phyloP scores from a whole-genome alignment of 768 basidiomycete species.

The Suillus subaureus region DNA sequence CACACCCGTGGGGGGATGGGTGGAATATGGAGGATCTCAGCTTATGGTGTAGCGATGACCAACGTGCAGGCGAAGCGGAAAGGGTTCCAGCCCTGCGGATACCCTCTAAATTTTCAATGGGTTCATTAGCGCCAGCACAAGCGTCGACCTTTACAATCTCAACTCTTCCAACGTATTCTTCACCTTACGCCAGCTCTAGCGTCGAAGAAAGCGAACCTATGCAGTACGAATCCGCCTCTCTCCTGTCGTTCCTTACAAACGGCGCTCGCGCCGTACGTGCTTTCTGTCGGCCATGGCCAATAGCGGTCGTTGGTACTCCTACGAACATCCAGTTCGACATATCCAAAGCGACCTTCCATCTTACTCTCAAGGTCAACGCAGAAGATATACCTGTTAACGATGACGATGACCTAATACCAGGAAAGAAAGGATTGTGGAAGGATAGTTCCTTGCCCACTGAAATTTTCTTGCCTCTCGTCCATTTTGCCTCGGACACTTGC shows the following conservation, averaged over 20 bases:
- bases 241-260: constrained; percentile 71
- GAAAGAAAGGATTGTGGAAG: constrained; percentile 1
- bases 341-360: constrained; percentile 64
- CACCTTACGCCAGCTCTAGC: constrained; percentile 16
- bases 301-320: constrained; percentile 70
- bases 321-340: constrained; percentile 77
- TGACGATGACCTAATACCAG: not conserved
- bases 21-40: constrained; percentile 98
- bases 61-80: constrained; percentile 27
- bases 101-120: not conserved
- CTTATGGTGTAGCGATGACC: constrained; percentile 81
- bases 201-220: not conserved
- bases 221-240: not conserved
- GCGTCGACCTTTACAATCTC: constrained; percentile 22
- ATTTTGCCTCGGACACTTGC: constrained; percentile 63
- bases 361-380: constrained; percentile 62
- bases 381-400: constrained; percentile 48
- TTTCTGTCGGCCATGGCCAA: constrained; percentile 84
- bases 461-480: constrained; percentile 88
- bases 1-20: constrained; percentile 89
- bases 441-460: constrained; percentile 67
- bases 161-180: constrained; percentile 22
- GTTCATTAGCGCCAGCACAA: constrained; percentile 14
- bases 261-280: constrained; percentile 86
- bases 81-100: not conserved